phyloP scores from a whole-genome alignment of 768 basidiomycete species.

The Pisolithus marmoratus region DNA sequence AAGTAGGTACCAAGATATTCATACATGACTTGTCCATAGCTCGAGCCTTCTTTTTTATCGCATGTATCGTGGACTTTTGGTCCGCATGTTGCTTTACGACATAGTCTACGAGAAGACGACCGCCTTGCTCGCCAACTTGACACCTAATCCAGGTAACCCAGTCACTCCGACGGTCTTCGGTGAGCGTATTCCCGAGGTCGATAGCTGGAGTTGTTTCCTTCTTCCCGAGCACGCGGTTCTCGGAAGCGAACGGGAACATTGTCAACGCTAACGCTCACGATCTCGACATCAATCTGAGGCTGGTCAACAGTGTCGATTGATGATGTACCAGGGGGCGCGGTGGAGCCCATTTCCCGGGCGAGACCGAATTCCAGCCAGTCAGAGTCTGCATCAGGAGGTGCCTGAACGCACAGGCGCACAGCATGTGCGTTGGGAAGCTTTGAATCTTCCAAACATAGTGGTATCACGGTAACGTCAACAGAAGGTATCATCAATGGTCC shows the following conservation, averaged over 20 bases:
- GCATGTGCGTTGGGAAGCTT: conserved; percentile 46
- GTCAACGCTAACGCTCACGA: conserved; percentile 53
- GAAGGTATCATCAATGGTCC: conserved; percentile 60
- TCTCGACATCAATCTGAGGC: conserved; percentile 45
- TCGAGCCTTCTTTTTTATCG: conserved; percentile 34
- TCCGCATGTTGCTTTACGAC: conserved; percentile 37
- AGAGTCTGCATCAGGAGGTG: conserved; percentile 53
- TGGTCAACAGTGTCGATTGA: conserved; percentile 18
- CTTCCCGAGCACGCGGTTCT: conserved; percentile 41
- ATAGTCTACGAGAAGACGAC: conserved; percentile 59
- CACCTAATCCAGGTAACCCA: conserved; percentile 67
- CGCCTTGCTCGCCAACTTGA: conserved; percentile 45
- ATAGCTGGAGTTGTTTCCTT: conserved; percentile 28
- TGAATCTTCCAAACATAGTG: conserved; percentile 28
- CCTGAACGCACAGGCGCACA: conserved; percentile 51
- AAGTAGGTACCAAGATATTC: conserved; percentile 62
- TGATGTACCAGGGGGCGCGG: background rate
- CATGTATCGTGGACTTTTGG: conserved; percentile 1
- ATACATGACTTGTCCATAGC: conserved; percentile 27
- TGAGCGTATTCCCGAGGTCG: conserved; percentile 40
- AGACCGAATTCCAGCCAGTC: conserved; percentile 78
- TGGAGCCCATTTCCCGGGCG: conserved; percentile 33
- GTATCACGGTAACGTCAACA: conserved; percentile 49
- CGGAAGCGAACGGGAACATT: conserved; percentile 59
- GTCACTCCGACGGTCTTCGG: conserved; percentile 48